phyloP scores from a whole-genome alignment of 2,329 filamentous ascomycete genomes.

The Aspergillus ruber region DNA sequence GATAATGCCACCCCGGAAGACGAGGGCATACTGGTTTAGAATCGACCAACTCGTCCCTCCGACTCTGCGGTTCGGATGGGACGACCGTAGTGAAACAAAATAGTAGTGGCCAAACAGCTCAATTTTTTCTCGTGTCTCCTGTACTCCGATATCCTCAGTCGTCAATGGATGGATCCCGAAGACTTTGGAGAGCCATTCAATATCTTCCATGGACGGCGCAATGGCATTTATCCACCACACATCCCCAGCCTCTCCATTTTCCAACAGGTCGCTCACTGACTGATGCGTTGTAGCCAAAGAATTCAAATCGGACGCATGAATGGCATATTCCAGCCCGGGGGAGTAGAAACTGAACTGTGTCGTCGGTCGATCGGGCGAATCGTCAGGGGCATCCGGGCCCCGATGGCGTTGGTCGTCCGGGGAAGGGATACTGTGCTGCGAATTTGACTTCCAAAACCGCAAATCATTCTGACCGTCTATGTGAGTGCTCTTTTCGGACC shows the following conservation, averaged over 20 bases:
- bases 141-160: slow-evolving; percentile 85
- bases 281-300: slow-evolving; percentile 78
- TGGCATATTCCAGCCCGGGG: slow-evolving; percentile 79
- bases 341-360: slow-evolving; percentile 92
- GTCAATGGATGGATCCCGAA: slow-evolving; percentile 94
- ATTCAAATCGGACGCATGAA: slow-evolving; percentile 76
- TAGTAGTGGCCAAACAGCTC: slow-evolving; percentile 96
- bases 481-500: neutral
- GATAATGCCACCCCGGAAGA: slow-evolving; percentile 85
- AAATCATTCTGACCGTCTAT: neutral
- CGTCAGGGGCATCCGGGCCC: neutral
- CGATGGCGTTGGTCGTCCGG: neutral
- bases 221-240: slow-evolving; percentile 98
- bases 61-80: slow-evolving; percentile 67
- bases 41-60: slow-evolving; percentile 76
- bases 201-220: slow-evolving; percentile 77
- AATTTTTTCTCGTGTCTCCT: slow-evolving; percentile 92
- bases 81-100: slow-evolving; percentile 89
- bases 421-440: neutral
- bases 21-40: slow-evolving; percentile 87
- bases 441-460: neutral
- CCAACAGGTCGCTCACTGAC: slow-evolving; percentile 59
- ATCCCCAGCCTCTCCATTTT: slow-evolving; percentile 53
- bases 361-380: slow-evolving; percentile 47
- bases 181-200: slow-evolving; percentile 78